Evolutionary conservation across 23 red algal genomes (phyloP).

Genomic region (Cyanidioschyzon merolae): DNA sequence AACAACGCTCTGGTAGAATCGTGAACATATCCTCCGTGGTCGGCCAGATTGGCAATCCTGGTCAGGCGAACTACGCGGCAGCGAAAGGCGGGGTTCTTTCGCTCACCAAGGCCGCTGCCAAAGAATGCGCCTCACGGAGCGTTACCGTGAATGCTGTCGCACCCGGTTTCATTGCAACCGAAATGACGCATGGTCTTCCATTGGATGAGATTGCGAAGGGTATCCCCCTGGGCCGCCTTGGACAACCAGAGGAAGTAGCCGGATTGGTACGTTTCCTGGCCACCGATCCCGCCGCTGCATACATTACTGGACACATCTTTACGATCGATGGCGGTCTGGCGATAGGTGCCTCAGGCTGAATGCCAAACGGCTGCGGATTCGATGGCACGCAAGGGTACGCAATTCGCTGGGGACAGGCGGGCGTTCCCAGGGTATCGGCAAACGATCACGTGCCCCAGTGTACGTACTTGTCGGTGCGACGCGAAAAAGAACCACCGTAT

Average conservation of each 20-base stretch:
- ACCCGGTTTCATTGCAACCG: constrained; percentile 86
- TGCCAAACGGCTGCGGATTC: background rate
- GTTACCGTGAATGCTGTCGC: constrained; percentile 88
- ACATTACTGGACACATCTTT: constrained; percentile 88
- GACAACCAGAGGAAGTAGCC: constrained; percentile 70
- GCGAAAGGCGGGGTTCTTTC: constrained; percentile 90
- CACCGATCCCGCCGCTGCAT: constrained; percentile 78
- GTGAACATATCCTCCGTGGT: constrained; percentile 91
- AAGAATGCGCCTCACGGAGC: constrained; percentile 74
- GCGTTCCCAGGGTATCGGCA: too few species aligned
- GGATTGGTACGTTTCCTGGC: constrained; percentile 83
- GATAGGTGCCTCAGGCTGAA: constrained; percentile 48
- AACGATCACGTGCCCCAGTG: too few species aligned
- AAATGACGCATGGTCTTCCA: constrained; percentile 81
- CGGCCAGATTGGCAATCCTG: constrained; percentile 81
- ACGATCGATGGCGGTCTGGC: constrained; percentile 82
- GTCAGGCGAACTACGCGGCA: constrained; percentile 92
- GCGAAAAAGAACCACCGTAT: too few species aligned
- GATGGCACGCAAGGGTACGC: too few species aligned
- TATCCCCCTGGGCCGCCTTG: constrained; percentile 80
- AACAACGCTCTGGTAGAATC: constrained; percentile 76
- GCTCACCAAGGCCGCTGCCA: constrained; percentile 60
- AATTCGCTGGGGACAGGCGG: too few species aligned
- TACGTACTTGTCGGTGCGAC: too few species aligned
- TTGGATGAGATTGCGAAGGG: constrained; percentile 52